Percentiles rank a stretch among this genome's conserved stretches.
Evolutionary conservation across 163 green algal species (phyloP).

Genomic region (Scenedesmus sp.): DNA sequence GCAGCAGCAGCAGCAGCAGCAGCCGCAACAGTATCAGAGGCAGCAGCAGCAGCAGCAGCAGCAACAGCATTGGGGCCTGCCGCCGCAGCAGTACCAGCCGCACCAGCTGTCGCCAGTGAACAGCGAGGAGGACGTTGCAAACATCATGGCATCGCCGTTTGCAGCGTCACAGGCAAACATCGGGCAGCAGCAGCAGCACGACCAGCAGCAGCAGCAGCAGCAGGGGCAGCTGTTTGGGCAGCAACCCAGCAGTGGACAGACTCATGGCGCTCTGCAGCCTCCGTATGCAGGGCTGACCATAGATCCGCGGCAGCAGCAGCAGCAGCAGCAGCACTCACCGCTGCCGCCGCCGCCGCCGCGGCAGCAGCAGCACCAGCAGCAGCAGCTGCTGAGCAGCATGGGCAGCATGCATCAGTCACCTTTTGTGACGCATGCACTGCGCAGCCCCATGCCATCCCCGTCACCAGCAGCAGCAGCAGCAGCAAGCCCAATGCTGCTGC

Average conservation of each 20-base stretch:
- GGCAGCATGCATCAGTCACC: background rate
- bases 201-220: slow-evolving; percentile 19
- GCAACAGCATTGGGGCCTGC: background rate
- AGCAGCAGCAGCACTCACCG: background rate
- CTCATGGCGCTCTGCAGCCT: background rate
- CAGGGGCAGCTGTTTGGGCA: background rate
- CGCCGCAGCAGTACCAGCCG: background rate
- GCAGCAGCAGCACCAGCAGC: background rate
- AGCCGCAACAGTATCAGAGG: background rate
- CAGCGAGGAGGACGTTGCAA: background rate
- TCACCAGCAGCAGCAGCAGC: background rate
- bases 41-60: background rate
- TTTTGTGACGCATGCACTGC: background rate
- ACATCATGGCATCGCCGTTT: background rate
- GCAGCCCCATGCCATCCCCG: no score
- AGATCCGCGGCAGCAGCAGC: background rate
- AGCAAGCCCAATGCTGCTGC: background rate
- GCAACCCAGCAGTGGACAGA: background rate
- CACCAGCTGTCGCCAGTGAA: background rate
- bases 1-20: slow-evolving; percentile 15
- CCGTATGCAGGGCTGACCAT: background rate
- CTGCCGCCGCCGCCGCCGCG: no score
- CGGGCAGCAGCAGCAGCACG: background rate
- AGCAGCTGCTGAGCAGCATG: background rate
- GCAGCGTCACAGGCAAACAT: background rate